phyloP scores from a whole-genome alignment of 441 rosid species.

The Breynia disticha region DNA sequence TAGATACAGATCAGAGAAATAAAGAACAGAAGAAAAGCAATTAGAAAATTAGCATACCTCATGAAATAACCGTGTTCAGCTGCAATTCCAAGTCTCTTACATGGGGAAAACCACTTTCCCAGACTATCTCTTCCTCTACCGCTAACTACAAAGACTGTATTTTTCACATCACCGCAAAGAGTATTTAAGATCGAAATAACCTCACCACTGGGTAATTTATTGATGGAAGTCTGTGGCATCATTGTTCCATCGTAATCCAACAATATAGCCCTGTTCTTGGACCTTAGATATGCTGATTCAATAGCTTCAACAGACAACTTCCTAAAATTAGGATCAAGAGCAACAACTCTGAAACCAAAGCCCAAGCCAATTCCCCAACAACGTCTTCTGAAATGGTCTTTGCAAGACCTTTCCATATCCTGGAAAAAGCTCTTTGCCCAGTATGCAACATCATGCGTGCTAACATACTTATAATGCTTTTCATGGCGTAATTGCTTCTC shows the following conservation, averaged over 20 bases:
- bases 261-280: constrained; percentile 54
- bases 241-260: constrained; percentile 72
- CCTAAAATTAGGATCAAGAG: constrained; percentile 62
- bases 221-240: constrained; percentile 60
- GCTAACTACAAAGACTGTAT: constrained; percentile 56
- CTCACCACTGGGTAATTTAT: constrained; percentile 40
- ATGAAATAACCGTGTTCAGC: constrained; percentile 65
- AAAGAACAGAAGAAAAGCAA: not conserved
- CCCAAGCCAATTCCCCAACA: constrained; percentile 74
- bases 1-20: constrained; percentile 3
- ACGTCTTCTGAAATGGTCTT: constrained; percentile 58
- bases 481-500: constrained; percentile 74
- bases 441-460: constrained; percentile 64
- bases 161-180: constrained; percentile 44
- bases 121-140: constrained; percentile 62
- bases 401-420: constrained; percentile 66
- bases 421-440: constrained; percentile 70
- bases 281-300: constrained; percentile 44
- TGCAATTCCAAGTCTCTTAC: constrained; percentile 57
- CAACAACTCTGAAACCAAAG: constrained; percentile 70
- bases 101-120: constrained; percentile 61
- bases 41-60: constrained; percentile 28
- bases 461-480: constrained; percentile 64
- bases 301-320: constrained; percentile 46
- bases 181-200: constrained; percentile 43